Conservation (phyloP, 371 early-diverging fungal species). For the Mucor mucedo region DNA sequence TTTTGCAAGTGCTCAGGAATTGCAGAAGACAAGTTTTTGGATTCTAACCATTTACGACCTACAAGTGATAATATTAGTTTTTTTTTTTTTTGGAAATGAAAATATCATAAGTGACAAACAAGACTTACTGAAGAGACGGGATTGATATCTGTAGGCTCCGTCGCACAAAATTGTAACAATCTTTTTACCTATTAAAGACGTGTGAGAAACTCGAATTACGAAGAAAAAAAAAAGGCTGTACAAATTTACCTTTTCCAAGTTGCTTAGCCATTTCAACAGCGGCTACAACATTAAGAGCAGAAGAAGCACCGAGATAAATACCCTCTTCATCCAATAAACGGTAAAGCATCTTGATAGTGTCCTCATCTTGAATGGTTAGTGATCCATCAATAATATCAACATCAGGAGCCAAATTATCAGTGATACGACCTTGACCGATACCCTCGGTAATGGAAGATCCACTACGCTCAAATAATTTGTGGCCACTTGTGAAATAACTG, state of each 20-base stretch:
- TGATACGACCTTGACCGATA: conserved; percentile 95
- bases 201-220: not conserved
- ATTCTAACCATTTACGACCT: conserved; percentile 77
- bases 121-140: conserved; percentile 76
- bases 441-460: conserved; percentile 88
- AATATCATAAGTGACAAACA: conserved; percentile 5
- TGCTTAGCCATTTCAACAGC: conserved; percentile 90
- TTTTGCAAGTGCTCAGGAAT: conserved; percentile 87
- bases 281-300: conserved; percentile 92
- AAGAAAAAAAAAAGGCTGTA: too few species aligned
- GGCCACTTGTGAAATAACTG: conserved; percentile 76
- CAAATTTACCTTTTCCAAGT: conserved; percentile 72
- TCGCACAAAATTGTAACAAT: conserved; percentile 91
- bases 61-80: conserved; percentile 20
- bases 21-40: conserved; percentile 76
- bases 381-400: conserved; percentile 84
- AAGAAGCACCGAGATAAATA: conserved; percentile 90
- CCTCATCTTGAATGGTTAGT: conserved; percentile 80
- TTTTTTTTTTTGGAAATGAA: not conserved
- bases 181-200: conserved; percentile 50
- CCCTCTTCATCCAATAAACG: conserved; percentile 92
- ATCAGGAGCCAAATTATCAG: conserved; percentile 85
- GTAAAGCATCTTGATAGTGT: conserved; percentile 84
- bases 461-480: conserved; percentile 68
- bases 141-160: conserved; percentile 93